These are phyloP conservation scores for Xylariaceae sp. DNA, from an alignment of 2,329 filamentous ascomycete genomes.

Conservation along the genomic window DNA sequence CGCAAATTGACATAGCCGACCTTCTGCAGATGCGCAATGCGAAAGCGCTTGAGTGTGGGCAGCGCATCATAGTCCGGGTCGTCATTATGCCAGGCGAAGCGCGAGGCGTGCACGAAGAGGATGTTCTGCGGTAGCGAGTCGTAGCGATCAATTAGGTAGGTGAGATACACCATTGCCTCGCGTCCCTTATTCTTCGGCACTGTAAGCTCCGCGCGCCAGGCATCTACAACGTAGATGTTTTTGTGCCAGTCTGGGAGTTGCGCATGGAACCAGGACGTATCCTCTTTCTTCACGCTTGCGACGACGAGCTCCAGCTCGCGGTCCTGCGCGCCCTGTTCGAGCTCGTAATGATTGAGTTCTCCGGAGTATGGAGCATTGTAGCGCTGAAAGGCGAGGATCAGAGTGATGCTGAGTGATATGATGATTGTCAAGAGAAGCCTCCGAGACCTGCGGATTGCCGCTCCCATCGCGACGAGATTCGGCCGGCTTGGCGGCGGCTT, in stretches of 20 bases:
- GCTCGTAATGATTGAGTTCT: too few relatives aligned
- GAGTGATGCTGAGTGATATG: neutral
- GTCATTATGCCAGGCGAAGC: slow-evolving; percentile 51
- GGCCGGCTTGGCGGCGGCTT: neutral
- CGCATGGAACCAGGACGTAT: slow-evolving; percentile 38
- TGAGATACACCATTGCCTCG: slow-evolving; percentile 50
- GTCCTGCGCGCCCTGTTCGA: neutral
- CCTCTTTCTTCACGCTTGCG: slow-evolving; percentile 30
- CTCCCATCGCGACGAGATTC: neutral
- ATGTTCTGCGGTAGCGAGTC: slow-evolving; percentile 40
- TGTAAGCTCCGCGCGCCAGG: slow-evolving; percentile 41
- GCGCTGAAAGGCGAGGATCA: neutral
- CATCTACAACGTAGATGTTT: slow-evolving; percentile 51
- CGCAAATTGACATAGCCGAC: slow-evolving; percentile 57
- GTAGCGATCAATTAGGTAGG: slow-evolving; percentile 48
- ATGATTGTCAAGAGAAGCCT: neutral
- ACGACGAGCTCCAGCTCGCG: slow-evolving; percentile 31
- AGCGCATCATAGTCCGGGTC: slow-evolving; percentile 51
- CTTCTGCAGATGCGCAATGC: slow-evolving; percentile 44
- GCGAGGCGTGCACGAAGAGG: slow-evolving; percentile 43
- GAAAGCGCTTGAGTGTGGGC: slow-evolving; percentile 43
- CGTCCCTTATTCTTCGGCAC: slow-evolving; percentile 47
- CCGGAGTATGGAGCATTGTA: neutral
- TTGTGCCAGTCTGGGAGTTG: slow-evolving; percentile 44
- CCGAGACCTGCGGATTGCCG: neutral